phyloP scores from a whole-genome alignment of 192 early-diverging fungal genomes.

The Entrophospora sp. region DNA sequence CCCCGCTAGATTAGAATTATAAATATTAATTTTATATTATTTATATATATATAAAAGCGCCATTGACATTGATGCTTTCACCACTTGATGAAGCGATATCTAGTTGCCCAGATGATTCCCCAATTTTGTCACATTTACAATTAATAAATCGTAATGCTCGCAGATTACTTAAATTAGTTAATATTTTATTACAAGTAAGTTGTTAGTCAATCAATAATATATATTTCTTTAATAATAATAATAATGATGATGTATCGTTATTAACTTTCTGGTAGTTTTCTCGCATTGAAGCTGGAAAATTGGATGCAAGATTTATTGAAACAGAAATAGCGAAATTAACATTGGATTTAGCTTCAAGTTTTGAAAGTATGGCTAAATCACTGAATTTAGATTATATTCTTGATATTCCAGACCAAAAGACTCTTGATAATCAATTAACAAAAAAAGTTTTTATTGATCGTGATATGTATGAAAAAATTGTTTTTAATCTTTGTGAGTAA shows the following conservation, averaged over 20 bases:
- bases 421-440: not conserved
- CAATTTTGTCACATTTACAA: constrained; percentile 23
- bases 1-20: not conserved
- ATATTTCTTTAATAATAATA: not conserved
- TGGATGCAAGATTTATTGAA: constrained; percentile 37
- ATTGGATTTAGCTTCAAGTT: constrained; percentile 41
- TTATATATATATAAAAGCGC: constrained; percentile 23
- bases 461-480: constrained; percentile 16
- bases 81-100: constrained; percentile 40
- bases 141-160: constrained; percentile 43
- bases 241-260: not conserved
- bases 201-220: not conserved
- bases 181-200: constrained; percentile 38
- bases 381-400: constrained; percentile 34
- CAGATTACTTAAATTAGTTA: constrained; percentile 50
- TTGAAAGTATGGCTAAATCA: constrained; percentile 43
- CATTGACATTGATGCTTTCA: constrained; percentile 48
- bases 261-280: constrained; percentile 15
- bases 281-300: constrained; percentile 36
- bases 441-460: constrained; percentile 1
- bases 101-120: constrained; percentile 19
- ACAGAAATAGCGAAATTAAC: constrained; percentile 38
- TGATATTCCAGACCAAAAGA: constrained; percentile 12
- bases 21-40: not conserved
- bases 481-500: constrained; percentile 20